Conservation (phyloP, 1,284 basidiomycete genomes). For the Volvariella surrecta region DNA sequence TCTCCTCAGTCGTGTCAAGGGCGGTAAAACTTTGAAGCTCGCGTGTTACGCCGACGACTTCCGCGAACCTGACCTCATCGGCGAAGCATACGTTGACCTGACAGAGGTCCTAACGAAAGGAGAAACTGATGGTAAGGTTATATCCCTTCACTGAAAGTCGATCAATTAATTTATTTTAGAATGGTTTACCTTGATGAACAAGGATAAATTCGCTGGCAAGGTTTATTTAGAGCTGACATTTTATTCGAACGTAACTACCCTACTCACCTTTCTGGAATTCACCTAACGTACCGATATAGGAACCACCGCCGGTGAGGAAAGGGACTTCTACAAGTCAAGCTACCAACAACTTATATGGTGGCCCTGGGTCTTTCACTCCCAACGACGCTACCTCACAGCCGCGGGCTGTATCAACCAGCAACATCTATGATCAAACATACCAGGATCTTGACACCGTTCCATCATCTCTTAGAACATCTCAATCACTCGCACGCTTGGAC, state of each 20-base stretch:
- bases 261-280: slow-evolving; percentile 2
- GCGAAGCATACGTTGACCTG: slow-evolving; percentile 83
- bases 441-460: slow-evolving; percentile 38
- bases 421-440: slow-evolving; percentile 29
- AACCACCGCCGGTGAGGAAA: slow-evolving; percentile 59
- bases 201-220: slow-evolving; percentile 90
- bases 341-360: slow-evolving; percentile 51
- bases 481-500: slow-evolving; percentile 49
- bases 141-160: neutral
- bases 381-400: slow-evolving; percentile 26
- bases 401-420: slow-evolving; percentile 27
- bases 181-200: slow-evolving; percentile 87
- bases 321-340: slow-evolving; percentile 44
- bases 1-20: slow-evolving; percentile 53
- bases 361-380: slow-evolving; percentile 66
- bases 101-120: slow-evolving; percentile 90
- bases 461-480: slow-evolving; percentile 52
- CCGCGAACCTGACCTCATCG: slow-evolving; percentile 93
- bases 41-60: slow-evolving; percentile 93
- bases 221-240: slow-evolving; percentile 93
- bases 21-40: slow-evolving; percentile 73
- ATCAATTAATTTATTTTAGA: slow-evolving; percentile 42
- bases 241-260: slow-evolving; percentile 82
- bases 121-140: slow-evolving; percentile 84
- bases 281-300: slow-evolving; percentile 30